Conservation (phyloP, 2,329 filamentous ascomycete genomes). For the Lizonia empirigonia region DNA sequence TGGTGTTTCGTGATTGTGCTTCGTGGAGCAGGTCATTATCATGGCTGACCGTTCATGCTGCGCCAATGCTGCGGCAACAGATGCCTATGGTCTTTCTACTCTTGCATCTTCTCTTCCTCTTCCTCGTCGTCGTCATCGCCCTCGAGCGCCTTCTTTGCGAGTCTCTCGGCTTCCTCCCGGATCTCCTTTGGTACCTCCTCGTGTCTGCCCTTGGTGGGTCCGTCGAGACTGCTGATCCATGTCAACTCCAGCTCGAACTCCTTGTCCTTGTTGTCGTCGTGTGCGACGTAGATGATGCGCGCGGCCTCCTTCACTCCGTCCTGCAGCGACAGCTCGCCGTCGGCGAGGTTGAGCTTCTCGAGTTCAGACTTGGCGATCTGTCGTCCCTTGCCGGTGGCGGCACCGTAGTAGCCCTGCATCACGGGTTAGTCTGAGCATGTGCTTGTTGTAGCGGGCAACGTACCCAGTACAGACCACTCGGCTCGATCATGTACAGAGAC, state of each 20-base stretch:
- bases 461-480: constrained; percentile 93
- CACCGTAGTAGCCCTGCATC: constrained; percentile 88
- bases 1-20: constrained; percentile 23
- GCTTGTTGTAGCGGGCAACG: constrained; percentile 15
- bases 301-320: constrained; percentile 96
- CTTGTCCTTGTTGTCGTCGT: constrained; percentile 99
- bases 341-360: constrained; percentile 91
- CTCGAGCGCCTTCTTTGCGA: constrained; percentile 89
- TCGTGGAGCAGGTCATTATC: constrained; percentile 33
- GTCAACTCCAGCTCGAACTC: constrained; percentile 99
- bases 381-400: constrained; percentile 93
- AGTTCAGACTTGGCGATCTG: constrained; percentile 98
- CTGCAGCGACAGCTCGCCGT: constrained; percentile 75
- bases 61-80: constrained; percentile 25
- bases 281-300: constrained; percentile 93
- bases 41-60: constrained; percentile 37
- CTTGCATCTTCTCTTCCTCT: constrained; percentile 89
- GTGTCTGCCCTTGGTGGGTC: constrained; percentile 90
- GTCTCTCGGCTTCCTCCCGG: constrained; percentile 86
- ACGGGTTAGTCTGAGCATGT: constrained; percentile 4
- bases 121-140: constrained; percentile 84
- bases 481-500: constrained; percentile 98
- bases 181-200: constrained; percentile 91
- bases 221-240: constrained; percentile 86
- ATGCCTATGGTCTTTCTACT: constrained; percentile 57